Base-by-base conservation (phyloP, 2,329 filamentous ascomycete species). In the Neofusicoccum ribis region DNA sequence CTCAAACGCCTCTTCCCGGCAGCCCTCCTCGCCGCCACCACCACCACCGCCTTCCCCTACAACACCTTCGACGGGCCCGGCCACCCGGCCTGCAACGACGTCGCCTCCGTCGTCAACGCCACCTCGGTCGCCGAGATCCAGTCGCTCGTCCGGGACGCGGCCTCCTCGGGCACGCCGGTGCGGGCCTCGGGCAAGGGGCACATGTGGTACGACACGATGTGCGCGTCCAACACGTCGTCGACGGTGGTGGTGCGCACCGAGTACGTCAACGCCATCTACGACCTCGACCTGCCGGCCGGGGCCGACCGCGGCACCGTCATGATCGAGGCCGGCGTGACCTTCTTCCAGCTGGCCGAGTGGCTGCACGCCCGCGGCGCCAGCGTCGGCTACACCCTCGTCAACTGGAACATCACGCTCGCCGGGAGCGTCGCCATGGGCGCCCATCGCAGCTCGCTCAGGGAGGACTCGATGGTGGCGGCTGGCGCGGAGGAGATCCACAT, bases 161-260 rank as follows among this genome's bases (percentile, higher is more conserved):
- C 77, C 27, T 72, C 72, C 6, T 72, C 74, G 8, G 77, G 77
- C 34, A 77, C 77, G 12, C 79, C 78, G 3, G 77, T 84, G 31
- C 78, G 82, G 51, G 82, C 82, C 11, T 80, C 77, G 3, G 83
- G 81, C 2, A 83, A 83, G 69, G 82, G 81, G 2, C 82, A 84
- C 69, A 83, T 82, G 77, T 83, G 82, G 82, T 84, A 84, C 70
- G 81, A 85, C 68, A 84, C 83, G 37, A 83, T 84, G 77, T 85
- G 82, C 73, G 80, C 80, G 27, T 31, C 27, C 49, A 82, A 84
- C 70, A 75, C 82, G 65, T 72, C 76, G 31, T 70, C 72, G 50
- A 85, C 82, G 2, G 72, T 84, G 68, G 81, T 85, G 54, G 69
- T 84, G 46, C 80, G 80, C 68, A 82, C 80, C 20, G 81, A 82